These are phyloP conservation scores for Hanseniaspora lindneri DNA, from an alignment of 805 yeast genomes.

Conservation along the genomic window DNA sequence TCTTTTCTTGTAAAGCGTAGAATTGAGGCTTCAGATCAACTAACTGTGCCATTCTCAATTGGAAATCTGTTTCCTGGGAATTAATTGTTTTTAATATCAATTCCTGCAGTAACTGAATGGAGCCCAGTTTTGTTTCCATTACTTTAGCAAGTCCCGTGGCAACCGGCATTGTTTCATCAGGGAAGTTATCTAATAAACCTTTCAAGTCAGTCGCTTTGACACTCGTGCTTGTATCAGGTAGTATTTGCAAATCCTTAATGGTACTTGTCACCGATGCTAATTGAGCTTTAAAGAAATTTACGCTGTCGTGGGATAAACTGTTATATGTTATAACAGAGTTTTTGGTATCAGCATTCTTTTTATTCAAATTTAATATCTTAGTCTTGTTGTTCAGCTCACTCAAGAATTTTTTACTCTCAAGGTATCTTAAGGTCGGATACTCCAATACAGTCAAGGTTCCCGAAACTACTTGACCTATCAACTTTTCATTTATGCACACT, in stretches of 20 bases:
- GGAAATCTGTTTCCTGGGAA: neutral
- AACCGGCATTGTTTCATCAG: neutral
- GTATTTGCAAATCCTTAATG: neutral
- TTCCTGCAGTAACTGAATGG: neutral
- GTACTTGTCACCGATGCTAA: neutral
- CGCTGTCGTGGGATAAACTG: neutral
- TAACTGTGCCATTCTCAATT: neutral
- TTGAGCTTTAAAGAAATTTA: neutral
- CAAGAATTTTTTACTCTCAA: neutral
- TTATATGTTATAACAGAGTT: neutral
- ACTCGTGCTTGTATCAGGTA: neutral
- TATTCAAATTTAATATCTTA: neutral
- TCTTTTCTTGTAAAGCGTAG: neutral
- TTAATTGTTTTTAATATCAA: neutral
- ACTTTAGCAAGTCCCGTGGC: neutral
- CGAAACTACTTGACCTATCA: neutral
- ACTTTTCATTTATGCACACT: neutral
- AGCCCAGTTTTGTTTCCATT: neutral
- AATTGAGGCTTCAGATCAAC: neutral
- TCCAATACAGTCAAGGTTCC: neutral
- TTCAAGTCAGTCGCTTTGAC: neutral
- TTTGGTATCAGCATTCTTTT: neutral
- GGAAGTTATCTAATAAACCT: neutral
- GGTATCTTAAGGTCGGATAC: constrained; percentile 6
- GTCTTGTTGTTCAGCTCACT: neutral